Evolutionary conservation across 2,329 filamentous ascomycete species (phyloP).

Genomic region (Ceratocystis variospora): DNA sequence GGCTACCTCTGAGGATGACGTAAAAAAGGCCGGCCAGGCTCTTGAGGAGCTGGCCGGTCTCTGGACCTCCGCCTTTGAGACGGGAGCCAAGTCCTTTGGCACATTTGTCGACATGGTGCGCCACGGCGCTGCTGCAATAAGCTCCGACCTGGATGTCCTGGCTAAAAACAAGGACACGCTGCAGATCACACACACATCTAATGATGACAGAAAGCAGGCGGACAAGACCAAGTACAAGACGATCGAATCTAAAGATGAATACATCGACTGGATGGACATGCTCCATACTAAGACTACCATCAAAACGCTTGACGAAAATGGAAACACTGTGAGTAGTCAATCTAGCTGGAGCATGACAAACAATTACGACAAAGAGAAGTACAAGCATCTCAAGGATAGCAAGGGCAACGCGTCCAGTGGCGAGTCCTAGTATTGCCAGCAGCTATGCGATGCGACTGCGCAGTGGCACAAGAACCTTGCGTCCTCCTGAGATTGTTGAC

Average conservation of each 20-base stretch:
- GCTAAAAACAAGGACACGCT: constrained; percentile 5
- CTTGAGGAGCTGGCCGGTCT: constrained; percentile 13
- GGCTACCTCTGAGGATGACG: constrained; percentile 21
- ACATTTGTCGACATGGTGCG: constrained; percentile 27
- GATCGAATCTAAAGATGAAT: constrained; percentile 30
- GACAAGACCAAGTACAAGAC: constrained; percentile 25
- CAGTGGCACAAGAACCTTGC: too few relatives aligned
- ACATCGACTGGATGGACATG: constrained; percentile 33
- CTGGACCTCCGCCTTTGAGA: constrained; percentile 26
- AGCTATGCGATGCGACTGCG: too few relatives aligned
- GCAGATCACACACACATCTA: neutral
- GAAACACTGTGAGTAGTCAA: constrained; percentile 30
- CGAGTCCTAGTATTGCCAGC: neutral
- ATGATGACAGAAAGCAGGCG: neutral
- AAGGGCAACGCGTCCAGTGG: neutral
- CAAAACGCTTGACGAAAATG: constrained; percentile 30
- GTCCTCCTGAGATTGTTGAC: too few relatives aligned
- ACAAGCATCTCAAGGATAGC: constrained; percentile 13
- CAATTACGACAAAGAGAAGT: constrained; percentile 19
- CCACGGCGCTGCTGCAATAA: constrained; percentile 22
- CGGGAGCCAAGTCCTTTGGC: constrained; percentile 30
- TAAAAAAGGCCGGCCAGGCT: constrained; percentile 23
- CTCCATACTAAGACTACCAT: constrained; percentile 31
- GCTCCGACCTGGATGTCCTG: constrained; percentile 16
- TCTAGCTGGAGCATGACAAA: constrained; percentile 22